phyloP scores from a whole-genome alignment of 495 filamentous ascomycete genomes.

The Lepraria neglecta region DNA sequence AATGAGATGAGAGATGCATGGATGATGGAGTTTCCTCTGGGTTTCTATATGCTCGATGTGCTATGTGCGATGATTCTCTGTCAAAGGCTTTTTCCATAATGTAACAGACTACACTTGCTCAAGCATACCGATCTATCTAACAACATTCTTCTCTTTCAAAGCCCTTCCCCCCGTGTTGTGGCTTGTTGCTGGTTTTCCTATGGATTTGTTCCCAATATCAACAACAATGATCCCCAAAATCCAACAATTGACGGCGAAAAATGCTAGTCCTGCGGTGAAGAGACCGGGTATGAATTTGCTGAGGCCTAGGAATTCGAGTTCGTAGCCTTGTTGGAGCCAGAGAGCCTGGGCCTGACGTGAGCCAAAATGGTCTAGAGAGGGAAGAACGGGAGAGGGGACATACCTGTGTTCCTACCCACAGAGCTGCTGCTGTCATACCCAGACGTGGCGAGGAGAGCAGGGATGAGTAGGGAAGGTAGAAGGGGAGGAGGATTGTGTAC shows the following conservation, averaged over 20 bases:
- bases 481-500: constrained; percentile 88
- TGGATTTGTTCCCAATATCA: constrained; percentile 48
- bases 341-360: constrained; percentile 44
- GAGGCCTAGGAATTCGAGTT: constrained; percentile 80
- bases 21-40: background rate
- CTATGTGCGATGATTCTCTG: background rate
- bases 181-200: too few species aligned
- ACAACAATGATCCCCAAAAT: constrained; percentile 71
- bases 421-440: constrained; percentile 54
- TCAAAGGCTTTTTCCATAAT: background rate
- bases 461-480: constrained; percentile 77
- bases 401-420: constrained; percentile 71
- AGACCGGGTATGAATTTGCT: constrained; percentile 81
- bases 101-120: constrained; percentile 3
- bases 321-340: constrained; percentile 86
- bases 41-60: background rate
- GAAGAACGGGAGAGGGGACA: background rate
- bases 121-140: background rate
- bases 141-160: background rate
- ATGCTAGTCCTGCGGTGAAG: constrained; percentile 64
- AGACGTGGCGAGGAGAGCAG: constrained; percentile 52
- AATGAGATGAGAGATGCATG: background rate
- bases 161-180: too few species aligned
- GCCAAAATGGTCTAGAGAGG: background rate
- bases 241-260: constrained; percentile 83